phyloP scores from a whole-genome alignment of 495 filamentous ascomycete genomes.

The Hypoxylon fragiforme region DNA sequence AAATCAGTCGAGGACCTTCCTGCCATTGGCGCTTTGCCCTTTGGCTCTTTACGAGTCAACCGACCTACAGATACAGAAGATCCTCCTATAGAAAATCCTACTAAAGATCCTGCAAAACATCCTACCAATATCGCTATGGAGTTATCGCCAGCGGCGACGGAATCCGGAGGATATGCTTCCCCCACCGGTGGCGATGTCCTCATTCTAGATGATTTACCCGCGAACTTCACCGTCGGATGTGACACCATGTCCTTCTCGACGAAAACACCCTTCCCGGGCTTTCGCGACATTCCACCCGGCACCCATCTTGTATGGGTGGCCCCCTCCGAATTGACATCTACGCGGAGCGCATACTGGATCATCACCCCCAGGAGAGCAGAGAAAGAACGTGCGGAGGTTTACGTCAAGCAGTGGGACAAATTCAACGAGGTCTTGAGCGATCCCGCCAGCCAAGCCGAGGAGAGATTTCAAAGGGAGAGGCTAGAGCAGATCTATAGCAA shows the following conservation, averaged over 20 bases:
- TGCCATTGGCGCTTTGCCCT: conserved; percentile 39
- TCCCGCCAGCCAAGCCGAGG: conserved; percentile 42
- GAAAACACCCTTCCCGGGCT: conserved; percentile 52
- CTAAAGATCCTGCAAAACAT: too few relatives aligned
- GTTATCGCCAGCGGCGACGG: conserved; percentile 1
- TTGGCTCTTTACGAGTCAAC: conserved; percentile 43
- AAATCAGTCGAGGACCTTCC: conserved; percentile 37
- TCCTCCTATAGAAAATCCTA: too few relatives aligned
- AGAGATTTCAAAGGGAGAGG: conserved; percentile 36
- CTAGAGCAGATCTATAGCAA: conserved; percentile 42
- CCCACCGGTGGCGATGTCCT: conserved; percentile 49
- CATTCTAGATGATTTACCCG: conserved; percentile 45
- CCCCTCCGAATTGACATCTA: conserved; percentile 47
- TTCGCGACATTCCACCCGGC: conserved; percentile 62
- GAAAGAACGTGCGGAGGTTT: conserved; percentile 39
- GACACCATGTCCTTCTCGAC: conserved; percentile 49
- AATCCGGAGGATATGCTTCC: conserved; percentile 1
- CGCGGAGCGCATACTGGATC: conserved; percentile 65
- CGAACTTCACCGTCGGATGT: conserved; percentile 48
- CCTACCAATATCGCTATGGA: conserved; percentile 22
- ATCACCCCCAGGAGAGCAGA: conserved; percentile 36
- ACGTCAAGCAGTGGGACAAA: conserved; percentile 64
- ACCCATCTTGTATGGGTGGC: conserved; percentile 63
- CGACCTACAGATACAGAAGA: too few relatives aligned
- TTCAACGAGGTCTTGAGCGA: conserved; percentile 53